Conservation (phyloP, 148 eudicot species). For the Chenopodium formosanum region DNA sequence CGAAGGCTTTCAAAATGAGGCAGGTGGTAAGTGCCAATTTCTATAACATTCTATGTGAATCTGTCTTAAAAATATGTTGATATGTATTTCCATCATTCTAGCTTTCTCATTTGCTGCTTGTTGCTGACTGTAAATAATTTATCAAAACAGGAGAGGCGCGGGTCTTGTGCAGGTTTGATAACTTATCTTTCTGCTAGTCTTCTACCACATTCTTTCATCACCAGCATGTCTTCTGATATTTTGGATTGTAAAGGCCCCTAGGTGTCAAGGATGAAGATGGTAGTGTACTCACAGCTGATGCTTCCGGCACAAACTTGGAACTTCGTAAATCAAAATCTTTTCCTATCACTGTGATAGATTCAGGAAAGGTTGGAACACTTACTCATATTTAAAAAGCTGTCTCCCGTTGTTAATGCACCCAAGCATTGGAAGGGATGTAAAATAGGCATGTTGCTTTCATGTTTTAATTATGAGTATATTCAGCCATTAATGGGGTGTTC, state of each 20-base stretch:
- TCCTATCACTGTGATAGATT: constrained; percentile 53
- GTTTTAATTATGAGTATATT: neutral
- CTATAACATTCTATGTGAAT: neutral
- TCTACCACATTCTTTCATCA: neutral
- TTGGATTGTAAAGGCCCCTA: constrained; percentile 49
- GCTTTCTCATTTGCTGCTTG: constrained; percentile 3
- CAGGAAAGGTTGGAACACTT: constrained; percentile 52
- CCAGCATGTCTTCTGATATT: constrained; percentile 9
- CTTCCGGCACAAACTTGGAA: constrained; percentile 30
- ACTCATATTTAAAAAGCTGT: neutral
- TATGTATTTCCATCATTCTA: neutral
- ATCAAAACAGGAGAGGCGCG: constrained; percentile 58
- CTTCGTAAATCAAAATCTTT: constrained; percentile 47
- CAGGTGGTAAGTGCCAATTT: constrained; percentile 60
- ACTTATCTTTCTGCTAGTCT: neutral
- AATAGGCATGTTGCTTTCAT: neutral
- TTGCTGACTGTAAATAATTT: neutral
- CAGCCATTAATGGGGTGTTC: neutral
- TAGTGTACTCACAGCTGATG: constrained; percentile 34
- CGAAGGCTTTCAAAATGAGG: constrained; percentile 63
- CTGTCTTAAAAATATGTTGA: neutral
- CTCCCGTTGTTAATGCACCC: too few species aligned
- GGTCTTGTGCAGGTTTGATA: constrained; percentile 63
- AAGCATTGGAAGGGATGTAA: neutral
- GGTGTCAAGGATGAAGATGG: constrained; percentile 42